Conservation (phyloP, 139 green algal genomes). For the Cymbomonas tetramitiformis region DNA sequence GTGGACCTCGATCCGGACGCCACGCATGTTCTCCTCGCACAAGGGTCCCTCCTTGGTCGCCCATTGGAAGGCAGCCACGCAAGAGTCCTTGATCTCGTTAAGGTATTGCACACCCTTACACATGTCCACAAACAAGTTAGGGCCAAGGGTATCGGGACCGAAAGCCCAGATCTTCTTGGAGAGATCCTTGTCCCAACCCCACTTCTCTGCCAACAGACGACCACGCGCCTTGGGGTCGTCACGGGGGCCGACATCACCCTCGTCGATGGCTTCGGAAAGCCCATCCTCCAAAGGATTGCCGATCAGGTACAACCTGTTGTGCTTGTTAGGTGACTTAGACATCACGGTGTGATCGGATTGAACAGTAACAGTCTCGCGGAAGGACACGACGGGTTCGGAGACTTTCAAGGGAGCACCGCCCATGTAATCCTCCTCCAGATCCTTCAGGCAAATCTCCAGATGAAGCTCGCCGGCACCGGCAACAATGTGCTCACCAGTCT, state of each 20-base stretch:
- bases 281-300: constrained; percentile 87
- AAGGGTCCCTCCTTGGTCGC: constrained; percentile 93
- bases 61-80: constrained; percentile 94
- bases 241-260: constrained; percentile 75
- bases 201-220: constrained; percentile 82
- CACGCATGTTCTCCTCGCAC: constrained; percentile 98
- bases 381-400: constrained; percentile 91
- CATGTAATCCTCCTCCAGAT: constrained; percentile 98
- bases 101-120: constrained; percentile 99
- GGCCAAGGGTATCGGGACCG: constrained; percentile 89
- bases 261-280: constrained; percentile 91
- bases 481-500: constrained; percentile 98
- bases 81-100: constrained; percentile 98
- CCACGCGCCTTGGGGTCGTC: constrained; percentile 65
- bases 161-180: constrained; percentile 99
- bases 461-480: constrained; percentile 87
- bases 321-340: constrained; percentile 99
- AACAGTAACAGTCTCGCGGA: constrained; percentile 83
- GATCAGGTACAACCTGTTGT: constrained; percentile 95
- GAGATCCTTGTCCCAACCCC: constrained; percentile 97
- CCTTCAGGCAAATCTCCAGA: constrained; percentile 98
- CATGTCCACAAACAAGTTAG: constrained; percentile 90
- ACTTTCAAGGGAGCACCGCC: constrained; percentile 86
- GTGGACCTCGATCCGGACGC: constrained; percentile 76
- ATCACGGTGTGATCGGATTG: constrained; percentile 80